Evolutionary conservation across 2,329 filamentous ascomycete species (phyloP).

Genomic region (Cytospora leucostoma): DNA sequence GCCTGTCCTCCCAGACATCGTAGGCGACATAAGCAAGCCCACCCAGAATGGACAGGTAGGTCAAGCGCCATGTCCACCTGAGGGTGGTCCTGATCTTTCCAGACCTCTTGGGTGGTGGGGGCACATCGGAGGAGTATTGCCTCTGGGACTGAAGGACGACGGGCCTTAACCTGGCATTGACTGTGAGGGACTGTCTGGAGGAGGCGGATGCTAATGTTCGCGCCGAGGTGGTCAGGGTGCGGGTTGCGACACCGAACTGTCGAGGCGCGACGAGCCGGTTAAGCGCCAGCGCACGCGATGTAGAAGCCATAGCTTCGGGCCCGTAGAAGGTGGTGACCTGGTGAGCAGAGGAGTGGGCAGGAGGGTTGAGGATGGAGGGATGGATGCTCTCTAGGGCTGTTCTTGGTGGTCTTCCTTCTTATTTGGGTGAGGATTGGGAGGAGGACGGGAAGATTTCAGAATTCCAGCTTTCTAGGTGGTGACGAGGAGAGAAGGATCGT

Average conservation of each 20-base stretch:
- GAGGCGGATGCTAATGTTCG: slow-evolving; percentile 26
- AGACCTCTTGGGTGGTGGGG: slow-evolving; percentile 49
- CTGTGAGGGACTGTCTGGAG: slow-evolving; percentile 29
- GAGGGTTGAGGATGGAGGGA: slow-evolving; percentile 1
- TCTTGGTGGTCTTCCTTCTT: not conserved
- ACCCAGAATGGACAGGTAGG: slow-evolving; percentile 72
- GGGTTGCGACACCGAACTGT: slow-evolving; percentile 33
- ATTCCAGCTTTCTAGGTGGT: slow-evolving; percentile 2
- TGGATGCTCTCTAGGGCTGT: slow-evolving; percentile 1
- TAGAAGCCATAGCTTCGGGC: slow-evolving; percentile 37
- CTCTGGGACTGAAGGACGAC: slow-evolving; percentile 35
- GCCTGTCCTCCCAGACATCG: slow-evolving; percentile 77
- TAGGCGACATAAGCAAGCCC: slow-evolving; percentile 74
- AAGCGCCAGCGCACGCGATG: slow-evolving; percentile 36
- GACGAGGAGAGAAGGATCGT: slow-evolving; percentile 16
- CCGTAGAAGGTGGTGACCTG: slow-evolving; percentile 15
- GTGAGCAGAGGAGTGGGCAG: slow-evolving; percentile 9
- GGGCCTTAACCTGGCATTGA: slow-evolving; percentile 31
- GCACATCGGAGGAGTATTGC: slow-evolving; percentile 34
- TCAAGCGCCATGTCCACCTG: slow-evolving; percentile 80
- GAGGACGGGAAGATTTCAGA: not conserved
- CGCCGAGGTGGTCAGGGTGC: slow-evolving; percentile 34
- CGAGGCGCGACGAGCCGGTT: slow-evolving; percentile 37
- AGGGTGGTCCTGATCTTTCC: slow-evolving; percentile 68
- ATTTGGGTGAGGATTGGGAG: not conserved